Percentiles rank a stretch among this genome's conserved stretches.
Evolutionary conservation across 163 green algal genomes (phyloP).

Genomic region (Chlorella variabilis): DNA sequence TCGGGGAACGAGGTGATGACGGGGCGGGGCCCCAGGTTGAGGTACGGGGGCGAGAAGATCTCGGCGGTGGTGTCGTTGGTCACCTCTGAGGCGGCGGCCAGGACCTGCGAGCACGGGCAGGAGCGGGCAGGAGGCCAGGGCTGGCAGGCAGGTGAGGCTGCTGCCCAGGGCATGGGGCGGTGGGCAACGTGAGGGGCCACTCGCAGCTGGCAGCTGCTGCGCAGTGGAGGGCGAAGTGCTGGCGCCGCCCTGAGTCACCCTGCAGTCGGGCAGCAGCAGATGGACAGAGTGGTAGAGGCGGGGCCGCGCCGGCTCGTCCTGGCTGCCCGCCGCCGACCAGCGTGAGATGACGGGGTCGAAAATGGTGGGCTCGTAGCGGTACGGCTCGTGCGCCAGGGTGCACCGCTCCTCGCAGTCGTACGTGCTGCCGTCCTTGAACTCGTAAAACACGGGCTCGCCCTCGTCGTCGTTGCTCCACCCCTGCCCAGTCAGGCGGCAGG

Average conservation of each 20-base stretch:
- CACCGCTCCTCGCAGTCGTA: neutral
- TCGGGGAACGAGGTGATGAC: neutral
- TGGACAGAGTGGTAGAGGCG: slow-evolving; percentile 23
- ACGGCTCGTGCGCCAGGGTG: neutral
- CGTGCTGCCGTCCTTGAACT: slow-evolving; percentile 13
- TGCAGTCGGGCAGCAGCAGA: slow-evolving; percentile 4
- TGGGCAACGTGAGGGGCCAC: too few relatives aligned
- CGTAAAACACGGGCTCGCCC: neutral
- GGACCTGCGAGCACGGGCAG: neutral
- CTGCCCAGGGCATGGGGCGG: neutral
- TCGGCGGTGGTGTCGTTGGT: slow-evolving; percentile 1
- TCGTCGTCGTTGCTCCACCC: neutral
- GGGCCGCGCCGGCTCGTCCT: neutral
- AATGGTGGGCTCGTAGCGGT: slow-evolving; percentile 2
- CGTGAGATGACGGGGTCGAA: slow-evolving; percentile 3
- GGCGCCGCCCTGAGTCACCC: neutral
- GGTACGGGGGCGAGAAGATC: slow-evolving; percentile 18
- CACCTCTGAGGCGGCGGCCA: slow-evolving; percentile 3
- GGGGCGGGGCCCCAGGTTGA: neutral
- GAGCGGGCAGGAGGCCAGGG: neutral
- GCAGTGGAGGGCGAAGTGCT: too few relatives aligned
- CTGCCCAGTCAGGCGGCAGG: neutral
- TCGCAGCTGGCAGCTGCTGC: neutral
- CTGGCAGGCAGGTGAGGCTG: neutral
- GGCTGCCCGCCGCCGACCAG: slow-evolving; percentile 4